Percentiles rank a stretch among this genome's conserved stretches.
These are phyloP conservation scores for Trichoderma pleuroti DNA, from an alignment of 2,329 filamentous ascomycete genomes.

Conservation along the genomic window DNA sequence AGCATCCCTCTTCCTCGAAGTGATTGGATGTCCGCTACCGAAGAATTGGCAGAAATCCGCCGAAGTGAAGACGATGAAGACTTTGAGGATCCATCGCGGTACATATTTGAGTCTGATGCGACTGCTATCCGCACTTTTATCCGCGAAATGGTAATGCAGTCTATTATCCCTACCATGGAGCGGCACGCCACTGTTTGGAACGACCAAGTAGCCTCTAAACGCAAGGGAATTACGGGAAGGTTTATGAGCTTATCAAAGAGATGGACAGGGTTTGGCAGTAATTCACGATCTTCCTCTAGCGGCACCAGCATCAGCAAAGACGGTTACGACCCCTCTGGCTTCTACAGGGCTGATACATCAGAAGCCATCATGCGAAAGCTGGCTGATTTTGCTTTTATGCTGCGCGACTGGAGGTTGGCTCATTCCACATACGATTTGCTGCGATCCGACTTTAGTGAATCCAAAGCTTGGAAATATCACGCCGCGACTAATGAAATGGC, in stretches of 20 bases:
- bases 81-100: constrained; percentile 67
- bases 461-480: constrained; percentile 96
- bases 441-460: constrained; percentile 82
- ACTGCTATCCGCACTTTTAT: constrained; percentile 85
- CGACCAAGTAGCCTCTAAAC: constrained; percentile 87
- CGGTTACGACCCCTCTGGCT: constrained; percentile 79
- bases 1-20: constrained; percentile 75
- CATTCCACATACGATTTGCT: constrained; percentile 89
- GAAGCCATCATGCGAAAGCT: constrained; percentile 92
- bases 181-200: constrained; percentile 90
- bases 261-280: constrained; percentile 76
- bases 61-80: constrained; percentile 64
- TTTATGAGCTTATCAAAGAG: constrained; percentile 92
- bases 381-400: constrained; percentile 94
- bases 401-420: constrained; percentile 91
- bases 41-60: constrained; percentile 75
- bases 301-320: constrained; percentile 49
- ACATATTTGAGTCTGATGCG: constrained; percentile 88
- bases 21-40: constrained; percentile 84
- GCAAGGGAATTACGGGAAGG: constrained; percentile 84
- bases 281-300: constrained; percentile 57
- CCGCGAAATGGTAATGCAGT: constrained; percentile 92
- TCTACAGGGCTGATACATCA: constrained; percentile 77
- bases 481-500: constrained; percentile 95
- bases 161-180: constrained; percentile 94